Evolutionary conservation across 371 early-diverging fungal genomes (phyloP).

Genomic region (Encephalitozoon hellem): DNA sequence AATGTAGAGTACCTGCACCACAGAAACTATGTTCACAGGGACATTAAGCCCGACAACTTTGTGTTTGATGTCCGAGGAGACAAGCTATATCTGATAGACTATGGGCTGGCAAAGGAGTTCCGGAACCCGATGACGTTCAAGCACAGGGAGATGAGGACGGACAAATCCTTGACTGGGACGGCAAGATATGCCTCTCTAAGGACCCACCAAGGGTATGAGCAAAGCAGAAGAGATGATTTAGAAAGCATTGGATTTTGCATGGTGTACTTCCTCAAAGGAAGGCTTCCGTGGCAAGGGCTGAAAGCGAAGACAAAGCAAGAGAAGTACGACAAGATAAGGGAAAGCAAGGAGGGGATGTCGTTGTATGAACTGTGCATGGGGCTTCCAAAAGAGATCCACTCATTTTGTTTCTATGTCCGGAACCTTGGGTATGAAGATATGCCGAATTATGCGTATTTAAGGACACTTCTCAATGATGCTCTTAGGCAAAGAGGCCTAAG

Average conservation of each 20-base stretch:
- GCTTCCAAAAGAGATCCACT: conserved; percentile 82
- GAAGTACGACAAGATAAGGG: conserved; percentile 96
- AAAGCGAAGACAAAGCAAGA: conserved; percentile 91
- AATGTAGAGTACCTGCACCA: conserved; percentile 91
- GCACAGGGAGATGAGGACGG: conserved; percentile 90
- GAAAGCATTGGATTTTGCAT: conserved; percentile 95
- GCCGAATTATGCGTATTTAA: conserved; percentile 92
- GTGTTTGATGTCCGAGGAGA: conserved; percentile 85
- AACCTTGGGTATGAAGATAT: conserved; percentile 90
- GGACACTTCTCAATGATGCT: conserved; percentile 81
- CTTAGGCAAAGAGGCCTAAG: conserved; percentile 71
- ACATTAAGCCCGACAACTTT: conserved; percentile 99
- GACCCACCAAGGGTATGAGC: conserved; percentile 92
- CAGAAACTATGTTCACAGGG: conserved; percentile 88
- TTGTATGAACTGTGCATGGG: conserved; percentile 83
- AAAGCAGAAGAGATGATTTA: conserved; percentile 96
- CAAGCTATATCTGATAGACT: conserved; percentile 93
- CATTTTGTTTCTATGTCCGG: conserved; percentile 88
- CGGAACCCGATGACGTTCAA: conserved; percentile 84
- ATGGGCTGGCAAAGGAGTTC: conserved; percentile 94
- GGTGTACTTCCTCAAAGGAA: conserved; percentile 94
- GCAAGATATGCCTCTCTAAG: conserved; percentile 96
- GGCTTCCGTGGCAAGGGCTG: conserved; percentile 97
- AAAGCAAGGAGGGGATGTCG: conserved; percentile 93
- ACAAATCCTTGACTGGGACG: conserved; percentile 95